These are phyloP conservation scores for Periconia macrospinosa DNA, from an alignment of 2,329 filamentous ascomycete species.

Conservation along the genomic window DNA sequence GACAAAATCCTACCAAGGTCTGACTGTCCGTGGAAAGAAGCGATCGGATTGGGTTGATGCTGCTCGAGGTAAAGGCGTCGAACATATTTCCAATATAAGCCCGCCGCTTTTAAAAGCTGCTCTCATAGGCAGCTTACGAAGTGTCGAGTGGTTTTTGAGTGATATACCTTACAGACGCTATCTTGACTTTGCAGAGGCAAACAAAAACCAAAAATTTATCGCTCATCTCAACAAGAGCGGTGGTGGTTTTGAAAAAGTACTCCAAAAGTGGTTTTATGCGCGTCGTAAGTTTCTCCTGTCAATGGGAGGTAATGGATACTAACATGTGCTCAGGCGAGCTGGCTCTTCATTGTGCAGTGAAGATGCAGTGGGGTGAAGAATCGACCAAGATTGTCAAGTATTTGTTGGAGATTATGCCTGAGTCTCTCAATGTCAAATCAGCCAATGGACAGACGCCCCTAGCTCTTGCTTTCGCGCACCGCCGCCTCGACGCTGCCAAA, in stretches of 20 bases:
- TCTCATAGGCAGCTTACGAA: conserved; percentile 60
- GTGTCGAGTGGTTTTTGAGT: conserved; percentile 76
- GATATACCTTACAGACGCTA: conserved; percentile 71
- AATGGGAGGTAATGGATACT: conserved; percentile 1
- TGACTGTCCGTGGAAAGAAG: conserved; percentile 76
- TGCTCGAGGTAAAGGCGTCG: conserved; percentile 48
- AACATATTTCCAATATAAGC: conserved; percentile 35
- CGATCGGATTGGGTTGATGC: conserved; percentile 72
- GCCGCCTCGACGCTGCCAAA: conserved; percentile 58
- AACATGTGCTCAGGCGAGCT: conserved; percentile 55
- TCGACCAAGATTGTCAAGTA: conserved; percentile 64
- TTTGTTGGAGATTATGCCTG: conserved; percentile 64
- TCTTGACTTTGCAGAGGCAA: conserved; percentile 65
- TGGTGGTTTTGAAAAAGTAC: conserved; percentile 65
- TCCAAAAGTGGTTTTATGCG: conserved; percentile 64
- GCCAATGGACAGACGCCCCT: conserved; percentile 65
- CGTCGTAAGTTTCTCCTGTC: conserved; percentile 54
- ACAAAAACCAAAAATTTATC: conserved; percentile 64
- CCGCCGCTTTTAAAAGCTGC: conserved; percentile 66
- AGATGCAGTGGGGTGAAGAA: conserved; percentile 41
- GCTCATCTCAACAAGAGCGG: conserved; percentile 62
- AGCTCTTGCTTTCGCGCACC: conserved; percentile 63
- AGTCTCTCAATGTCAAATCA: conserved; percentile 64
- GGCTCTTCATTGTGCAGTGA: conserved; percentile 63
- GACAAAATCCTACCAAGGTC: conserved; percentile 73